Base-by-base conservation (phyloP, 2,329 filamentous ascomycete genomes). In the Colletotrichum musae region DNA sequence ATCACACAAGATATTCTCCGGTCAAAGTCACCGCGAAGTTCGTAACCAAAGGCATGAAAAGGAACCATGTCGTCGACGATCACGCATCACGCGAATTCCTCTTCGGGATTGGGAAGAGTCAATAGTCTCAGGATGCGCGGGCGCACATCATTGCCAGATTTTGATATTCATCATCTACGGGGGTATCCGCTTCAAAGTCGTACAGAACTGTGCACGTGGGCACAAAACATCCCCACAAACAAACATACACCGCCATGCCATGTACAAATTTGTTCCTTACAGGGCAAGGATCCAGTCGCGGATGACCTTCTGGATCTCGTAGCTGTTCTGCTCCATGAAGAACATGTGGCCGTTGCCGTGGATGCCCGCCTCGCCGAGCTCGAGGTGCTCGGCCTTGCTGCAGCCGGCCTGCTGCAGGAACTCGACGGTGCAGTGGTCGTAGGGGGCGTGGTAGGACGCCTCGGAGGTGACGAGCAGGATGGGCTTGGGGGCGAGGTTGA, bases 261-360 rank as follows among this genome's bases (percentile, higher is more conserved):
- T 12, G 32, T 6, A 18, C 39, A 16, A 43, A 15, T 12, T 9
- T 4, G 10, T 6, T 41, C 52, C 50, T 51, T 64, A 71, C 65
- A 64, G 12, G 6, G 54, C 56, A 43, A 57, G 43, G 45, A 77
- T 73, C 75, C 75, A 78, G 4, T 64, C 41, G n/a, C 74, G 61
- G 3, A 78, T 32, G 13, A 73, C 63, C 26, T 53, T 50, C 41
- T 76, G 73, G 54, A 85, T 81, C 51, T 78, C 71, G 67, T 81
- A 74, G 62, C 81, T 85, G 72, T 86, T 86, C 76, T 79, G 81
- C 77, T 86, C 84, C 77, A 86, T 75, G 68, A 86, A 84, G 64
- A 83, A 79, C 80, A 86, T 80, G 74, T 86, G 84, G 0, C 81
- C 83, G 66, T 86, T 86, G 7, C 84, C 84, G 45, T 75, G 71